phyloP scores from a whole-genome alignment of 495 filamentous ascomycete genomes.

The Jackrogersella multiformis region DNA sequence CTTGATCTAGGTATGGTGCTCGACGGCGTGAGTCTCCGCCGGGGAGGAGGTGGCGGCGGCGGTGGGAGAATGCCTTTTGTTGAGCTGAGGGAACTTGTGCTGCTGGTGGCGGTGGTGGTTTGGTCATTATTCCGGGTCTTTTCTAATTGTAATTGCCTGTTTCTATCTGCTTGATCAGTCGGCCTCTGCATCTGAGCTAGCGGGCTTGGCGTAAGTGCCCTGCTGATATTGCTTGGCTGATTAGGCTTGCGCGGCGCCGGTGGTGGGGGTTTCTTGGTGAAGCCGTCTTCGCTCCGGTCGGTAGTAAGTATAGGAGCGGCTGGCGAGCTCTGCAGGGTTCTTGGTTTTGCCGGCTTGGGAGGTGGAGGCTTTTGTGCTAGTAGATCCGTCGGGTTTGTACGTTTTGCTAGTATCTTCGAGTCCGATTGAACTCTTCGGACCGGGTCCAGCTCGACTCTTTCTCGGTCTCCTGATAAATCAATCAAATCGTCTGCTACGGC shows the following conservation, averaged over 20 bases:
- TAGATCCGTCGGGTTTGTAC: constrained; percentile 54
- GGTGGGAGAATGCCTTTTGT: constrained; percentile 28
- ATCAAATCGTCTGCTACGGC: constrained; percentile 67
- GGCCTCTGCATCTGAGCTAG: constrained; percentile 48
- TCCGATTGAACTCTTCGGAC: neutral
- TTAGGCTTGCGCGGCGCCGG: constrained; percentile 34
- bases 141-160: constrained; percentile 42
- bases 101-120: neutral
- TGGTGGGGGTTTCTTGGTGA: constrained; percentile 27
- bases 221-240: neutral
- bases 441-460: constrained; percentile 42
- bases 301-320: constrained; percentile 34
- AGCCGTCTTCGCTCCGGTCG: constrained; percentile 10
- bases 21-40: constrained; percentile 54
- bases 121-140: constrained; percentile 10
- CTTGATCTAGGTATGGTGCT: constrained; percentile 22
- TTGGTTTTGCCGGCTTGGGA: constrained; percentile 73
- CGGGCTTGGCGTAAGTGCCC: constrained; percentile 37
- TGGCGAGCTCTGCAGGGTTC: constrained; percentile 62
- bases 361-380: constrained; percentile 58
- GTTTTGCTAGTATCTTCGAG: constrained; percentile 26
- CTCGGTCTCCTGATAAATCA: constrained; percentile 67
- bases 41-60: constrained; percentile 54
- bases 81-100: neutral
- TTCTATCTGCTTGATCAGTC: constrained; percentile 38